Evolutionary conservation across 306 rosid genomes (phyloP).

Genomic region (Delonix regia): DNA sequence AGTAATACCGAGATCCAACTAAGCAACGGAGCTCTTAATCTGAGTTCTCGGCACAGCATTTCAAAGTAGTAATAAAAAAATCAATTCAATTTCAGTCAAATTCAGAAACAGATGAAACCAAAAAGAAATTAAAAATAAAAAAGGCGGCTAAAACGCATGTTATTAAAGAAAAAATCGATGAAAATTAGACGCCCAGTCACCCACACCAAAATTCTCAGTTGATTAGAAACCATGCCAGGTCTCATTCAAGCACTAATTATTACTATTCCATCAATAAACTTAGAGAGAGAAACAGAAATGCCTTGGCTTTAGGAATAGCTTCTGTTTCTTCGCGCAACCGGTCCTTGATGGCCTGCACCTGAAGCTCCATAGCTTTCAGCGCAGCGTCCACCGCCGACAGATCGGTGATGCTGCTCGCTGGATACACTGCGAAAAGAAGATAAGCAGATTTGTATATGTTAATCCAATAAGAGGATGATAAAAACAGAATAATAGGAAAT

Average conservation of each 20-base stretch:
- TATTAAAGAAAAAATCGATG: background rate
- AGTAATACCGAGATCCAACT: background rate
- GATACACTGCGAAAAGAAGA: constrained; percentile 60
- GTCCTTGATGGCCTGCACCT: constrained; percentile 82
- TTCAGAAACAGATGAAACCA: too few species aligned
- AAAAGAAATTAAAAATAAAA: too few species aligned
- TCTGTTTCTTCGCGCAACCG: constrained; percentile 76
- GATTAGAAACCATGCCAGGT: background rate
- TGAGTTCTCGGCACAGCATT: background rate
- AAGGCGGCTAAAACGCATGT: background rate
- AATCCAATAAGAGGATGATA: background rate
- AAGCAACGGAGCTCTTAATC: background rate
- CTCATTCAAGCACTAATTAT: background rate
- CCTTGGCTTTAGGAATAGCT: constrained; percentile 91
- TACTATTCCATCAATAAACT: background rate
- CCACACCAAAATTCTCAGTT: background rate
- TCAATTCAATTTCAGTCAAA: background rate
- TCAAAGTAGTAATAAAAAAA: background rate
- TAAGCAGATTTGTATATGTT: background rate
- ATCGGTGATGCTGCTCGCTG: constrained; percentile 76
- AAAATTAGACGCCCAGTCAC: background rate
- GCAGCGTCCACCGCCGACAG: constrained; percentile 75
- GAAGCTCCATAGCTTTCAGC: constrained; percentile 79
- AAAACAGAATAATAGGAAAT: background rate
- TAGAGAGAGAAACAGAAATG: constrained; percentile 3